Evolutionary conservation across 2,329 filamentous ascomycete genomes (phyloP), one percentile per base, ranked within the genome.

Genomic region (Claviceps paspali): DNA sequence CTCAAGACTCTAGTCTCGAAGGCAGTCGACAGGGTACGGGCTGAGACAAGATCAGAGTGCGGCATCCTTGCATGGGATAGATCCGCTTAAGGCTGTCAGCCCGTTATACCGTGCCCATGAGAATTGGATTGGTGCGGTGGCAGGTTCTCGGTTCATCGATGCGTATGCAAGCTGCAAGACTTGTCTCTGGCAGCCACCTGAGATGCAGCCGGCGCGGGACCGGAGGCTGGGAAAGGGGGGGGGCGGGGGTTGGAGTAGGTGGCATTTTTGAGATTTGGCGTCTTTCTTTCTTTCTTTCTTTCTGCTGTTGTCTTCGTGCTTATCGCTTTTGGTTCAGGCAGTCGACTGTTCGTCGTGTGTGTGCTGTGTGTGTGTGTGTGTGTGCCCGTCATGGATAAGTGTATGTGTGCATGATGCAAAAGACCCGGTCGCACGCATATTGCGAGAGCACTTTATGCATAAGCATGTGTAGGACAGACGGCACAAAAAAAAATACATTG

Each of bases 71-170:
- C 33, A 35, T 35, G 26, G 21, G 29, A 29, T 7, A 31, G 12
- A 33, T 23, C 6, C 15, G n/a, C 19, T 23, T 6, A 21, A 17
- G 14, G 31, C 2, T 24, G 19, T 7, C 7, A 9, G 4, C 19
- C 18, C 12, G 30, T 23, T 15, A n/a, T 33, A 33, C 21, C 21
- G 12, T 23, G 14, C 17, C 12, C 21, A 19, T 24, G 31, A 14
- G n/a, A 33, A 33, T n/a, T n/a, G n/a, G n/a, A 32, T 32, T 14
- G 18, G 29, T n/a, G n/a, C n/a, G n/a, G 29, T 32, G 29, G 29
- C 29, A 12, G 29, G 29, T 32, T 32, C 18, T 14, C 12, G n/a
- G 12, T 18, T 8, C 29, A 21, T 32, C 29, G 15, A 10, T 33
- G 21, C 18, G 8, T 14, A 23, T 33, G 31, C 17, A 19, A 35